These are phyloP conservation scores for Eustoma russellianum DNA, from an alignment of 257 asterid species.

Conservation along the genomic window DNA sequence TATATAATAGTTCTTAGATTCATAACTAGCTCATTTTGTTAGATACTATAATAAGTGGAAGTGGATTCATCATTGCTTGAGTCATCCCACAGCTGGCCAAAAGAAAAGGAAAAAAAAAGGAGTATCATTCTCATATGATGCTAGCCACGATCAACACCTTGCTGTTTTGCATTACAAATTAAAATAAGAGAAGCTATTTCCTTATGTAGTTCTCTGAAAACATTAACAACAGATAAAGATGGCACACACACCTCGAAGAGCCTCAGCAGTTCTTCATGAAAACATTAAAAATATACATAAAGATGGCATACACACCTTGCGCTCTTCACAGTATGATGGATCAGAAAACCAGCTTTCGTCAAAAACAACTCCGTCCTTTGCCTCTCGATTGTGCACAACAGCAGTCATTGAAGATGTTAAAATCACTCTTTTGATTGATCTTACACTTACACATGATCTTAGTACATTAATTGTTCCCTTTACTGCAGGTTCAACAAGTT, in stretches of 20 bases:
- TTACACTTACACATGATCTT: constrained; percentile 23
- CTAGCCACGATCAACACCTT: background rate
- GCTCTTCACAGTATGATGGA: constrained; percentile 37
- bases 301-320: constrained; percentile 24
- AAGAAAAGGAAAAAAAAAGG: too few relatives aligned
- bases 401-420: constrained; percentile 42
- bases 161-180: background rate
- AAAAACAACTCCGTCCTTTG: constrained; percentile 17
- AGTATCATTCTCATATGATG: too few relatives aligned
- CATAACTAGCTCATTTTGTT: too few relatives aligned
- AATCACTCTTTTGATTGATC: constrained; percentile 34
- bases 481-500: constrained; percentile 45
- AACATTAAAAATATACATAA: background rate
- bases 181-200: background rate
- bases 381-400: constrained; percentile 9
- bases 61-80: too few relatives aligned
- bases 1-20: too few relatives aligned
- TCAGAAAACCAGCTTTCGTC: constrained; percentile 69
- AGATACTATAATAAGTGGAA: too few relatives aligned
- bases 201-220: background rate
- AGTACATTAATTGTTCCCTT: constrained; percentile 50
- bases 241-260: constrained; percentile 22
- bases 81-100: too few relatives aligned
- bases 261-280: background rate
- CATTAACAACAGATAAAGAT: background rate